Conservation (phyloP, 2,329 filamentous ascomycete genomes). For the Cladobotryum mycophilum region DNA sequence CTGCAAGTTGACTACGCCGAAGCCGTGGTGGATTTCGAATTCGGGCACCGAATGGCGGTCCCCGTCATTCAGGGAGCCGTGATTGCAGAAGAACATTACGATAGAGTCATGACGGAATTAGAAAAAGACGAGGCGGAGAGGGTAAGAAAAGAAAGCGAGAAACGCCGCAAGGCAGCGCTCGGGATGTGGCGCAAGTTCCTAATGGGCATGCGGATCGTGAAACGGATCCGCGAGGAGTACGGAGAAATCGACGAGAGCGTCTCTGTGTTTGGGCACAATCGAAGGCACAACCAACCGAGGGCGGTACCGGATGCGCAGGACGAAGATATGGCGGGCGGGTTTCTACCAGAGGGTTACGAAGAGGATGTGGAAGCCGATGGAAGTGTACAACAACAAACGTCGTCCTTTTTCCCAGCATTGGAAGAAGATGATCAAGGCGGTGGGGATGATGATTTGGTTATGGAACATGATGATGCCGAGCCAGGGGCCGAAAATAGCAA, state of each 20-base stretch:
- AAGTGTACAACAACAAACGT: slow-evolving; percentile 26
- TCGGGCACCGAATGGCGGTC: slow-evolving; percentile 88
- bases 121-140: slow-evolving; percentile 70
- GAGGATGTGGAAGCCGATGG: slow-evolving; percentile 37
- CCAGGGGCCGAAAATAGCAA: not conserved
- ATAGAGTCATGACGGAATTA: slow-evolving; percentile 70
- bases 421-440: slow-evolving; percentile 36
- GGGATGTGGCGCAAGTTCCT: slow-evolving; percentile 81
- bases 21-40: slow-evolving; percentile 94
- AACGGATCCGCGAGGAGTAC: slow-evolving; percentile 72
- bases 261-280: slow-evolving; percentile 50
- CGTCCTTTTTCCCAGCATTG: slow-evolving; percentile 43
- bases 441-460: slow-evolving; percentile 26
- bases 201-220: slow-evolving; percentile 75
- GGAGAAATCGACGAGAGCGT: slow-evolving; percentile 51
- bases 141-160: slow-evolving; percentile 73
- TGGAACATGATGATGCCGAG: slow-evolving; percentile 23
- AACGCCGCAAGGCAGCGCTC: slow-evolving; percentile 67
- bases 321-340: slow-evolving; percentile 54
- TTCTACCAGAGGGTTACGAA: slow-evolving; percentile 52
- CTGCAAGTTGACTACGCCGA: slow-evolving; percentile 86
- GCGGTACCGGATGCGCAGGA: slow-evolving; percentile 26
- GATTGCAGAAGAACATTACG: slow-evolving; percentile 72
- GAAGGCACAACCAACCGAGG: slow-evolving; percentile 8
- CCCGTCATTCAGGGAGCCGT: slow-evolving; percentile 89